Conservation (phyloP, 108 stramenopile species). For the Schizochytrium sp. region DNA sequence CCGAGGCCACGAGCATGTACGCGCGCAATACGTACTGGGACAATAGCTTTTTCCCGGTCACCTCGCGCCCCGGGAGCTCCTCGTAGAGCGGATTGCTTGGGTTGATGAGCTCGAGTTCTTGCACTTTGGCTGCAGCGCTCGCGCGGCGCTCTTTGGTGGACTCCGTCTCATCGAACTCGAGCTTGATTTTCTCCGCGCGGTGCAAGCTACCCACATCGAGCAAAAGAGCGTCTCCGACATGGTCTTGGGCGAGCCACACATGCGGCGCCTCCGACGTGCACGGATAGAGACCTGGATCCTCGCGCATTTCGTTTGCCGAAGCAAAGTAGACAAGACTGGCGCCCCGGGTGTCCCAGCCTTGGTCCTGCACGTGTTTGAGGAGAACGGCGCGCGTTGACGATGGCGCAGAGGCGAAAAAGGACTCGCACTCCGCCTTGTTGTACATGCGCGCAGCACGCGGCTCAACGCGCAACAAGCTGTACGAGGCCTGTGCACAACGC, state of each 20-base stretch:
- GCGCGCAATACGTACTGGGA: neutral
- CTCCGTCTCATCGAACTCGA: neutral
- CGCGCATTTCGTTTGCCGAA: neutral
- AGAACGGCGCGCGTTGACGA: neutral
- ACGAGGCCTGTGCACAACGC: neutral
- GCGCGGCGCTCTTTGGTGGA: conserved; percentile 1
- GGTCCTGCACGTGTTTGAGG: neutral
- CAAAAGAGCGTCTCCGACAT: neutral
- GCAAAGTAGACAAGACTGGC: neutral
- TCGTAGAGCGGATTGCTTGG: neutral
- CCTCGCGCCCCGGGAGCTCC: neutral
- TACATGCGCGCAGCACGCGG: neutral
- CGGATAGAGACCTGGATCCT: neutral
- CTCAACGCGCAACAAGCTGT: neutral
- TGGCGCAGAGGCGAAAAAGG: neutral
- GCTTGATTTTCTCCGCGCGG: neutral
- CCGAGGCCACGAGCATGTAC: neutral
- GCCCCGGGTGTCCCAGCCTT: neutral
- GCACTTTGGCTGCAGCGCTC: neutral
- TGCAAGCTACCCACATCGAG: neutral
- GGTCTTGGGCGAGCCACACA: neutral
- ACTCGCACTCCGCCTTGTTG: neutral
- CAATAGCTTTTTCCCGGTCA: neutral
- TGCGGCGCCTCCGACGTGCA: neutral
- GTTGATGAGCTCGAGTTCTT: neutral